Base-by-base conservation (phyloP, 805 yeast genomes). In the Kuraishia ogatae region DNA sequence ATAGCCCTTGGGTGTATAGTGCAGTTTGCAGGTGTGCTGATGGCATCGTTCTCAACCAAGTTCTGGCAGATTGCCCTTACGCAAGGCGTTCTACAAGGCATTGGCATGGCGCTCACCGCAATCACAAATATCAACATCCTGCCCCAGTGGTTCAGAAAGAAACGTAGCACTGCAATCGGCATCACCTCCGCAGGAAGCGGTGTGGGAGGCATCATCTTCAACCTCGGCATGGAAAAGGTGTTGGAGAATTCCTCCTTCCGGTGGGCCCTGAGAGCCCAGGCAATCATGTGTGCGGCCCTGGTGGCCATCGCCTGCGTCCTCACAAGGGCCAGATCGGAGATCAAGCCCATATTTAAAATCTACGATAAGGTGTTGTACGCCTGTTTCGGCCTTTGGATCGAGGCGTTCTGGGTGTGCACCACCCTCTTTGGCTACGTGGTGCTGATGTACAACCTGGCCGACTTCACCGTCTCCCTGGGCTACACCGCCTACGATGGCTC, bases 141-240 rank as follows among this genome's bases (percentile, higher is more conserved):
- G 24, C 90, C 91, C 0, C 88, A 82, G 54, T 87, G 88, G 86
- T 87, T 87, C 64, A 67, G 80, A 50, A 83, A 80, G 59, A 83
- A 71, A 56, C 73, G 92, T 60, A 84, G 84, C 29, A 63, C 76
- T n/a, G 82, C 82, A 1, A 61, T 71, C 52, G 80, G 82, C 2
- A 20, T 80, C 2, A 70, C 76, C 2, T 71, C 80, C 1, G 72
- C 80, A 7, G 85, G 84, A 0, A 74, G 81, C 5, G 84, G 84
- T 13, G 62, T 71, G 21, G 84, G 84, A 20, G 85, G 85, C 19
- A 66, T 80, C 5, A 59, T 76, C 17, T 80, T 73, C 62, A 76
- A 75, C 56, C 65, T 79, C 57, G 82, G 77, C 2, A 70, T 80
- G 75, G 78, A 79, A 59, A 68, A 71, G 49, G 61, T 80, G 11